These are phyloP conservation scores for Lasiodiplodia theobromae DNA, from an alignment of 2,329 filamentous ascomycete species.

Conservation along the genomic window DNA sequence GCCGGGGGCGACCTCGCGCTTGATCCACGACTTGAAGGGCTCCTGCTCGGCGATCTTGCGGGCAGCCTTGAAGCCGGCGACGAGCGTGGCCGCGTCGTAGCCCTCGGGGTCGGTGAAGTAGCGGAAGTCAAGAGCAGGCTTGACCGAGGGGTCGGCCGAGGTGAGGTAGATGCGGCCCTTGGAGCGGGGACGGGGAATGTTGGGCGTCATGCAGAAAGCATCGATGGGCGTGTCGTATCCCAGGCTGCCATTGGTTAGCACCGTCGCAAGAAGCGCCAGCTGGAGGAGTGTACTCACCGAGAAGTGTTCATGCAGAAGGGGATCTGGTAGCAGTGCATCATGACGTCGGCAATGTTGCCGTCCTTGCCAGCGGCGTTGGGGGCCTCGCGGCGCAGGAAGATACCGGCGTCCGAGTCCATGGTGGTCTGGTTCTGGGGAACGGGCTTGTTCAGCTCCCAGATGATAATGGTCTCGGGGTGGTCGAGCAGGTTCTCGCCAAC, in stretches of 20 bases:
- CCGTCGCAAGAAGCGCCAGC: not conserved
- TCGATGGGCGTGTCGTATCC: constrained; percentile 76
- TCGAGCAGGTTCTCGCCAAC: constrained; percentile 71
- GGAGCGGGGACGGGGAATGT: constrained; percentile 83
- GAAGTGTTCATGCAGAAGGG: constrained; percentile 87
- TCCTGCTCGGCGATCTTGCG: constrained; percentile 76
- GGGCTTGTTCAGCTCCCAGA: constrained; percentile 81
- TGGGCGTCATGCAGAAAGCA: constrained; percentile 92
- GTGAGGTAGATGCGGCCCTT: constrained; percentile 80
- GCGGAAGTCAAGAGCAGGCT: constrained; percentile 85
- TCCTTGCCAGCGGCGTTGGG: constrained; percentile 73
- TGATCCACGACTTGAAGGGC: constrained; percentile 84
- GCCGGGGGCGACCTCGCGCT: constrained; percentile 80
- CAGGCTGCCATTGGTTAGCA: constrained; percentile 53
- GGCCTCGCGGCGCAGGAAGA: constrained; percentile 82
- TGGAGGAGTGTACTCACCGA: constrained; percentile 52
- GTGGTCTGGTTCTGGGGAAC: constrained; percentile 82
- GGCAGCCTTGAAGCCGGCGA: constrained; percentile 78
- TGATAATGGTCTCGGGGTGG: constrained; percentile 71
- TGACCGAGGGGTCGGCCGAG: constrained; percentile 75
- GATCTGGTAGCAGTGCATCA: constrained; percentile 98
- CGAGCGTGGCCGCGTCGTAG: constrained; percentile 83
- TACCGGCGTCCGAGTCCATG: constrained; percentile 89
- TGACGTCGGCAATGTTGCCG: constrained; percentile 80
- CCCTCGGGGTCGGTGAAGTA: constrained; percentile 89